Evolutionary conservation across 1,139 yeast genomes (phyloP), one percentile per base, ranked within the genome.

Genomic region (Yamadazyma blattariae): DNA sequence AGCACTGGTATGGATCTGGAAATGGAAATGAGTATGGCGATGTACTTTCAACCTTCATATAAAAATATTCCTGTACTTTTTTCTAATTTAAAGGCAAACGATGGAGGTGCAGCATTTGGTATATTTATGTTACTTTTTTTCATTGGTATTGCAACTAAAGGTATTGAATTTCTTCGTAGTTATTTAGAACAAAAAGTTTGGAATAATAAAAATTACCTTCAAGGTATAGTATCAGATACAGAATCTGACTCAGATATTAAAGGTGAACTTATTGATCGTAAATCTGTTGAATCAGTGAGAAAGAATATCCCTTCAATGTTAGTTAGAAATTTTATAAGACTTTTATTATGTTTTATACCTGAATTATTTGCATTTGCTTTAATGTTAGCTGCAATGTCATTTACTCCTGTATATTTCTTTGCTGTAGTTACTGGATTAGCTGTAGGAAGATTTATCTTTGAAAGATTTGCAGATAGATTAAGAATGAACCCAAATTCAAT

Each of bases 371-470:
- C 83, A 8, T 83, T 79, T 52, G 79, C 80, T 27, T 59, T 84
- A 48, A 84, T 84, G 94, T 71, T 84, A 63, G 89, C 80, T 11
- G 84, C 83, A 9, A 84, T 84, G 94, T 67, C 84, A 23, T 82
- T 66, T 52, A 73, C 82, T 8, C 50, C 82, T 38, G 57, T 77
- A 1, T 84, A 83, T 49, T 80, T 83, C 56, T 83, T 84, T 57
- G 90, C 85, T 2, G 81, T 82, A 21, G 77, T 82, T 14, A 47
- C 78, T 16, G 94, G 94, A 7, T 61, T 82, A 37, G 73, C 88
- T 3, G 58, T 81, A 36, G 87, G 88, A 19, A 83, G 83, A 49
- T 77, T 82, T 34, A 67, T 74, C 48, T 81, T 81, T 56, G 82
- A 81, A 48, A 74, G 83, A 54, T 51, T 79, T 34, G 56, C 74